Percentiles rank a stretch among this genome's conserved stretches.
Evolutionary conservation across 2,329 filamentous ascomycete species (phyloP).

Genomic region (Leptodontidium sp.): DNA sequence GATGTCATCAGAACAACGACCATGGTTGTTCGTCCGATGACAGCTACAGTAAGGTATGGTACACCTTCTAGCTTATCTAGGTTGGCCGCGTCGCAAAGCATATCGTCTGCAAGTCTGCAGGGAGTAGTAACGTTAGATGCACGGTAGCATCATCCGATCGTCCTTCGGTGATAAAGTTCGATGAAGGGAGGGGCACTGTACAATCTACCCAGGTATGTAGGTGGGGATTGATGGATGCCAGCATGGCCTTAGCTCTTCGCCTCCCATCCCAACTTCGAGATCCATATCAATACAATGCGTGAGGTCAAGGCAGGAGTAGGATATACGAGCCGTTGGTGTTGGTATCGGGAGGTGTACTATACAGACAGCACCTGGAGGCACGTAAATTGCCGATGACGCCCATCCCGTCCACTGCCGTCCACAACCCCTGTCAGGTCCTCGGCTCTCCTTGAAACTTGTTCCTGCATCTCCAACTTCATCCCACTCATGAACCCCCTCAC

Average conservation of each 20-base stretch:
- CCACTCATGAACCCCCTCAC: neutral
- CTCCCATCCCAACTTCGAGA: neutral
- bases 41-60: neutral
- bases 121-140: conserved; percentile 26
- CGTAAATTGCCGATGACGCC: neutral
- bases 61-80: conserved; percentile 7
- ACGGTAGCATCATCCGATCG: conserved; percentile 21
- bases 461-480: conserved; percentile 12
- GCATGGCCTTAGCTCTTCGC: neutral
- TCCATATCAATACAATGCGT: neutral
- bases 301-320: neutral
- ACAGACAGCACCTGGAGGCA: too few relatives aligned
- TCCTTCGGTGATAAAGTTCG: neutral
- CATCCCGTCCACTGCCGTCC: conserved; percentile 4
- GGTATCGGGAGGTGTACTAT: neutral
- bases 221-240: conserved; percentile 1
- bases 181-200: neutral
- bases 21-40: conserved; percentile 7
- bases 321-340: neutral
- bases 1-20: neutral
- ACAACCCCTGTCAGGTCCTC: neutral
- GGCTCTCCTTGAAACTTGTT: conserved; percentile 4
- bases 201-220: neutral
- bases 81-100: conserved; percentile 23
- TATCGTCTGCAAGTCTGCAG: conserved; percentile 11